phyloP scores from a whole-genome alignment of 164 flowering plant genomes.

The Santalum album region DNA sequence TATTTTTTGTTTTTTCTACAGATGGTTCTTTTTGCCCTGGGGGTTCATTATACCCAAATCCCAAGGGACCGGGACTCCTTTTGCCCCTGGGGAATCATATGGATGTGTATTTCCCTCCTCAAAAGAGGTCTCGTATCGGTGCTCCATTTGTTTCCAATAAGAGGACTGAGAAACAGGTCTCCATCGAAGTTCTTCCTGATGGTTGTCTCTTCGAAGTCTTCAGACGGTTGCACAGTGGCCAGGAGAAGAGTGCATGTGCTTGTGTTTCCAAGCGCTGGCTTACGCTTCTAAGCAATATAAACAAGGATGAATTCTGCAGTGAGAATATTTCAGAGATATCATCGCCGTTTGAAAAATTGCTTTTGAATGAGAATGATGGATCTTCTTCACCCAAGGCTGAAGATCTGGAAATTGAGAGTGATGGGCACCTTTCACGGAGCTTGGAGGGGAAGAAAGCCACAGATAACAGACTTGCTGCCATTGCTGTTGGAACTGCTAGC shows the following conservation, averaged over 20 bases:
- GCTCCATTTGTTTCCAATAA: slow-evolving; percentile 25
- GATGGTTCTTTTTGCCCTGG: slow-evolving; percentile 21
- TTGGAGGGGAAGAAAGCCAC: slow-evolving; percentile 86
- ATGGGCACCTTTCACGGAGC: slow-evolving; percentile 57
- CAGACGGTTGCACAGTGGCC: slow-evolving; percentile 46
- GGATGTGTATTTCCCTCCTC: slow-evolving; percentile 30
- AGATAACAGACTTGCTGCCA: slow-evolving; percentile 73
- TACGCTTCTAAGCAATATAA: slow-evolving; percentile 44
- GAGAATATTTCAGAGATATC: slow-evolving; percentile 2
- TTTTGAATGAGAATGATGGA: slow-evolving; percentile 3
- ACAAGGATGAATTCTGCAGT: slow-evolving; percentile 31
- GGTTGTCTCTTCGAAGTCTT: slow-evolving; percentile 77
- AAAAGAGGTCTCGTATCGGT: slow-evolving; percentile 30
- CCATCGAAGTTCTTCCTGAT: slow-evolving; percentile 71
- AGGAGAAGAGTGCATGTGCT: slow-evolving; percentile 56
- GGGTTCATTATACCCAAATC: slow-evolving; percentile 14
- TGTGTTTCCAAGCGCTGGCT: slow-evolving; percentile 80
- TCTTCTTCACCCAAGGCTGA: slow-evolving; percentile 9
- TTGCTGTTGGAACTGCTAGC: slow-evolving; percentile 59
- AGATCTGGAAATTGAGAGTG: slow-evolving; percentile 25
- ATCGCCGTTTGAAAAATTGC: slow-evolving; percentile 7
- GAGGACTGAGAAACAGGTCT: slow-evolving; percentile 21
- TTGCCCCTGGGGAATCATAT: slow-evolving; percentile 18
- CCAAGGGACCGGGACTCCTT: slow-evolving; percentile 21
- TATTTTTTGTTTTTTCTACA: slow-evolving; percentile 19